A percentile compares a stretch with the other conserved stretches of the same genome.
These are phyloP conservation scores for Oenanthe sinensis DNA, from an alignment of 129 eudicot genomes.

Conservation along the genomic window DNA sequence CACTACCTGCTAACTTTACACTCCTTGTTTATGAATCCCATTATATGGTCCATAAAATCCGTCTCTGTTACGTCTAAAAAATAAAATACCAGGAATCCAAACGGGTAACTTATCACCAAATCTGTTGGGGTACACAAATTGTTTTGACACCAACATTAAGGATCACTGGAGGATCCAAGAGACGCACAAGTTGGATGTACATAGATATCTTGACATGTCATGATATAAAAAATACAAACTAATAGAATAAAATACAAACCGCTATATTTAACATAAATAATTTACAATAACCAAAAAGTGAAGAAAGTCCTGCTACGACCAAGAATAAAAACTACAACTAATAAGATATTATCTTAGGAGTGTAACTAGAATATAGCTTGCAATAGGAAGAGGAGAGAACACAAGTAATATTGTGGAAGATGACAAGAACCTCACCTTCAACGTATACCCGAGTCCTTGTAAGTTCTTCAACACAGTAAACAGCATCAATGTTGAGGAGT, in stretches of 20 bases:
- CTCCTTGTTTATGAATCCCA: background rate
- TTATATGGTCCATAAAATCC: background rate
- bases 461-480: constrained; percentile 69
- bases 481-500: constrained; percentile 75
- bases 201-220: background rate
- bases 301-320: background rate
- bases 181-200: background rate
- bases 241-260: background rate
- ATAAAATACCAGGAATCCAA: background rate
- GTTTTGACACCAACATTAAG: background rate
- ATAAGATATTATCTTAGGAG: background rate
- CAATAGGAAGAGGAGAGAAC: background rate
- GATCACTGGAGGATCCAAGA: background rate
- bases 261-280: background rate
- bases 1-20: background rate
- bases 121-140: background rate
- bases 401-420: background rate
- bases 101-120: background rate
- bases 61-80: background rate
- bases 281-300: background rate
- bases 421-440: constrained; percentile 49
- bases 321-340: background rate
- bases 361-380: background rate
- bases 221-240: background rate
- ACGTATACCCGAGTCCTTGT: constrained; percentile 48